Evolutionary conservation across 495 filamentous ascomycete species (phyloP).

Genomic region (Talaromyces trachyspermus): DNA sequence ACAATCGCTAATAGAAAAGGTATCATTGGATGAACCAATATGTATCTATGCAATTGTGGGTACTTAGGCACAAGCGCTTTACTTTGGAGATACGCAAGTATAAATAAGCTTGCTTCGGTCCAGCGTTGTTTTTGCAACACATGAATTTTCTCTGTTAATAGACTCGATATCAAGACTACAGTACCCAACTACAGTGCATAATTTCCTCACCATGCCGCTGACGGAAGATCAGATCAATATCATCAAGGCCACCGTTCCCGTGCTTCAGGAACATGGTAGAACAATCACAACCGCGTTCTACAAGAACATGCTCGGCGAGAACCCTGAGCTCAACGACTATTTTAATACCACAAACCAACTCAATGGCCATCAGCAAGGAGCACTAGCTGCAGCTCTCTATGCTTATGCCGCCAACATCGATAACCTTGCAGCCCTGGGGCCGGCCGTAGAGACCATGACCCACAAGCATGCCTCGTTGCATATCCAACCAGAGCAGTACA

Average conservation of each 20-base stretch:
- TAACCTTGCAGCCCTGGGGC: constrained; percentile 46
- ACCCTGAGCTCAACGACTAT: constrained; percentile 50
- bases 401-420: constrained; percentile 60
- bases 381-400: constrained; percentile 54
- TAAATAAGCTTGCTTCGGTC: too few species aligned
- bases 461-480: constrained; percentile 62
- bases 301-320: constrained; percentile 44
- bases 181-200: too few species aligned
- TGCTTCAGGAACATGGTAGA: constrained; percentile 52
- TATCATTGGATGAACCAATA: too few species aligned
- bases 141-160: too few species aligned
- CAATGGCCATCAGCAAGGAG: constrained; percentile 50
- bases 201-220: not conserved
- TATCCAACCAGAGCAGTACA: constrained; percentile 53
- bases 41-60: too few species aligned
- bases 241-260: constrained; percentile 28
- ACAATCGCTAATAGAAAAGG: too few species aligned
- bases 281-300: constrained; percentile 57
- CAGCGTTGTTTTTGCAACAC: too few species aligned
- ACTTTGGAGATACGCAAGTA: too few species aligned
- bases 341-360: constrained; percentile 57
- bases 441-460: constrained; percentile 56
- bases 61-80: too few species aligned
- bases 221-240: constrained; percentile 17
- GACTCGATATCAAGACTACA: too few species aligned